A percentile compares a stretch with the other conserved stretches of the same genome.
Conservation (phyloP, 805 yeast genomes). For the Sungouiozyma intestinalis region DNA sequence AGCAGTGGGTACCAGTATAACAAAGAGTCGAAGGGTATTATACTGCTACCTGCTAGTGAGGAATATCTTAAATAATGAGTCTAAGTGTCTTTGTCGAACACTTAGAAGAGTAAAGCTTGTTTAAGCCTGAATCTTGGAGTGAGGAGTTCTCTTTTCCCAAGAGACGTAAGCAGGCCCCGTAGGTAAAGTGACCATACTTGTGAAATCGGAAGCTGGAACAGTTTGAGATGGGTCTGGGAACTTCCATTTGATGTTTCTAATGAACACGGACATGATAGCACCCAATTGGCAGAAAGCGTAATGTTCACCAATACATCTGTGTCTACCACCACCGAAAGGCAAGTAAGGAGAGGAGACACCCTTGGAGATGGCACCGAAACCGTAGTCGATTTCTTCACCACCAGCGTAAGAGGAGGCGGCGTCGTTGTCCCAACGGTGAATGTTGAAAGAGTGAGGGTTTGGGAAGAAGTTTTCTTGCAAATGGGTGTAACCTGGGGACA, state of each 20-base stretch:
- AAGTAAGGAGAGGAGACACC: slow-evolving; percentile 94
- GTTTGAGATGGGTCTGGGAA: slow-evolving; percentile 40
- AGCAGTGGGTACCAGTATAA: too few species aligned
- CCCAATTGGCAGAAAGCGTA: slow-evolving; percentile 93
- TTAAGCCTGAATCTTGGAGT: slow-evolving; percentile 1
- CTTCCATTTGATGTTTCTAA: slow-evolving; percentile 71
- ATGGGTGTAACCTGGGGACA: slow-evolving; percentile 88
- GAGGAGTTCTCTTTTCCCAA: slow-evolving; percentile 56
- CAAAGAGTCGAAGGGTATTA: neutral
- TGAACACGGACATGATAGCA: slow-evolving; percentile 61
- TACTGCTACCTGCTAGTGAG: too few species aligned
- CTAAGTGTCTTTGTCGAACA: neutral
- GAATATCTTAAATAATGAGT: neutral
- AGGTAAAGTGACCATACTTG: slow-evolving; percentile 91
- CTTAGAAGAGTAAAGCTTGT: neutral
- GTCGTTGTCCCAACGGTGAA: slow-evolving; percentile 72
- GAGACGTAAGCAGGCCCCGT: slow-evolving; percentile 57
- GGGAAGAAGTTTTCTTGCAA: slow-evolving; percentile 72
- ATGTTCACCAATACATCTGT: slow-evolving; percentile 98
- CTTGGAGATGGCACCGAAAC: slow-evolving; percentile 92
- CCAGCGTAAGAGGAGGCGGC: slow-evolving; percentile 27
- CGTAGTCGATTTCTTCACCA: slow-evolving; percentile 61
- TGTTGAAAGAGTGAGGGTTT: slow-evolving; percentile 58
- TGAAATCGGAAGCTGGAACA: slow-evolving; percentile 64
- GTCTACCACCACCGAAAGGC: slow-evolving; percentile 99